Evolutionary conservation across 805 yeast genomes (phyloP).

Genomic region (Zygosaccharomyces pseudorouxii): DNA sequence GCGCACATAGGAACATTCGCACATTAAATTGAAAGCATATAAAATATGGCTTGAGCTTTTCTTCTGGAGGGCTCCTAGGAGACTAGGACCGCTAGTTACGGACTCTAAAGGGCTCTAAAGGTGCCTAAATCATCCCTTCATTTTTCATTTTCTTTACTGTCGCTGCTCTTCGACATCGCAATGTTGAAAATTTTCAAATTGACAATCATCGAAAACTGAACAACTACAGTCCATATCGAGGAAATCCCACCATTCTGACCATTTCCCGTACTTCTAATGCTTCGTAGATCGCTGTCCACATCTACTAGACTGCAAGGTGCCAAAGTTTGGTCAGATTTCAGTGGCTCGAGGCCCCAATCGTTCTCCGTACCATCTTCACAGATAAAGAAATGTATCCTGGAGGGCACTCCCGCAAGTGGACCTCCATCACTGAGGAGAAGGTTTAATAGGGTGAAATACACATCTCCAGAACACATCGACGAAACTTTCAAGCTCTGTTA

Average conservation of each 20-base stretch:
- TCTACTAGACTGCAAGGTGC: slow-evolving; percentile 11
- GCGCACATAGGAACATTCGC: too few species aligned
- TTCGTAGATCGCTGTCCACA: slow-evolving; percentile 24
- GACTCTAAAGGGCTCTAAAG: background rate
- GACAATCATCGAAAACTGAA: background rate
- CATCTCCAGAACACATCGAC: slow-evolving; percentile 63
- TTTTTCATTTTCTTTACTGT: background rate
- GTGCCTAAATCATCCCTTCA: too few species aligned
- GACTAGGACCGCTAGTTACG: too few species aligned
- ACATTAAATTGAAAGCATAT: too few species aligned
- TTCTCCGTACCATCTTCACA: slow-evolving; percentile 27
- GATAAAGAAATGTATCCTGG: slow-evolving; percentile 32
- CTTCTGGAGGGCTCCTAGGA: too few species aligned
- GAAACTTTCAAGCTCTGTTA: slow-evolving; percentile 71
- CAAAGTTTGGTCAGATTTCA: slow-evolving; percentile 31
- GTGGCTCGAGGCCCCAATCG: slow-evolving; percentile 23
- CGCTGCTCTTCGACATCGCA: background rate
- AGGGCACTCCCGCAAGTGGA: slow-evolving; percentile 40
- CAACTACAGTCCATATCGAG: background rate
- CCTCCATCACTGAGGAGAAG: slow-evolving; percentile 49
- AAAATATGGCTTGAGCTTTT: too few species aligned
- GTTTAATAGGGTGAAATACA: slow-evolving; percentile 48
- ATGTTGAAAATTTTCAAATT: slow-evolving; percentile 1
- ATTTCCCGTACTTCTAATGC: slow-evolving; percentile 11
- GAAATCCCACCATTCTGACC: background rate